Evolutionary conservation across 495 filamentous ascomycete genomes (phyloP).

Genomic region (Rhypophila decipiens): DNA sequence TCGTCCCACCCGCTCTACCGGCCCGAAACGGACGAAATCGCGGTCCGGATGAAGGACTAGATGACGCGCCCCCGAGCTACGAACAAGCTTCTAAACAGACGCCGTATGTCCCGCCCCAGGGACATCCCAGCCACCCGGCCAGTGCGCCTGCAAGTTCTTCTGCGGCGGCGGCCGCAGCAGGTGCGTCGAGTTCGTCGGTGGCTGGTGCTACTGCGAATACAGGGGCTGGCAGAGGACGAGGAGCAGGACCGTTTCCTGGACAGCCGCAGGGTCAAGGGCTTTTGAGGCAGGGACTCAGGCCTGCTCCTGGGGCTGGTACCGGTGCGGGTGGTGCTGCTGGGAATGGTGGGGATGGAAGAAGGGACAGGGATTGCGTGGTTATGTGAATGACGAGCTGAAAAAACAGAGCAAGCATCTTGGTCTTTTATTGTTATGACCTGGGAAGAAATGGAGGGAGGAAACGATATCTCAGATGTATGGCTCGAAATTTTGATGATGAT

Average conservation of each 20-base stretch:
- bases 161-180: neutral
- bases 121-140: conserved; percentile 50
- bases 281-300: neutral
- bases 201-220: neutral
- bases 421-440: too few species aligned
- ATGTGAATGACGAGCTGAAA: conserved; percentile 26
- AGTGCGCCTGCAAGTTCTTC: conserved; percentile 22
- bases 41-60: conserved; percentile 42
- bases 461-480: too few species aligned
- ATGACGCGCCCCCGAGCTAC: conserved; percentile 71
- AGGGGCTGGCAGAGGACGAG: neutral
- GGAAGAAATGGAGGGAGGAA: too few species aligned
- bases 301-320: neutral
- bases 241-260: neutral
- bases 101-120: conserved; percentile 56
- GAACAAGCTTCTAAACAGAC: conserved; percentile 66
- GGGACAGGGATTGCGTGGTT: conserved; percentile 28
- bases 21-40: conserved; percentile 19
- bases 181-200: neutral
- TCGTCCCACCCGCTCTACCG: conserved; percentile 27
- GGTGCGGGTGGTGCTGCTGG: neutral
- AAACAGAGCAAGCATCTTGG: too few species aligned
- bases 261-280: too few species aligned
- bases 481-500: too few species aligned
- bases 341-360: neutral